Base-by-base conservation (phyloP, 768 basidiomycete genomes). In the Galerina marginata region DNA sequence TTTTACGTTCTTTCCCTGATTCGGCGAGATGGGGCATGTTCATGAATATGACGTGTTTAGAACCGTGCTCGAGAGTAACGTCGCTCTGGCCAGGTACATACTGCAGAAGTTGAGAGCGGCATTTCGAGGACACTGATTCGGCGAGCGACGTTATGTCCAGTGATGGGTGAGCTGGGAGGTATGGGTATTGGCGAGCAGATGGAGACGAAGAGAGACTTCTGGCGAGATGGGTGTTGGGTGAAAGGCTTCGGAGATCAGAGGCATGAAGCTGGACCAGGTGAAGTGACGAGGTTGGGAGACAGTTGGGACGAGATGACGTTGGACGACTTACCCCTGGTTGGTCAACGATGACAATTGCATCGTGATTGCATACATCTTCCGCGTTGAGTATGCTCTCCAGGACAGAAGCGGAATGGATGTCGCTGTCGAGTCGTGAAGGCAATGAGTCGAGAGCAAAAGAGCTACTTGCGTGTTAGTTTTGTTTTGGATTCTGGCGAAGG, bases 221-320 rank as follows among this genome's bases (percentile, higher is more conserved):
- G 5, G 82, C 75, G 16, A 92, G 74, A 60, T 75, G 85, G 1
- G 80, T 77, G 33, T 63, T 15, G 9, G 84, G 75, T 6, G 83
- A 72, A 20, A 92, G 83, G 9, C 75, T 72, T 33, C 88, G 86
- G 43, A 93, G 77, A 77, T 93, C 91, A n/a, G 90, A 87, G 25
- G 89, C 87, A 66, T 89, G 91, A 4, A 90, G 76, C 91, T 93
- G 66, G 54, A 66, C 62, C 36, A 62, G 56, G 26, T 45, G 50
- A 36, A 46, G 10, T 40, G 39, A 26, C 3, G 40, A 36, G 53
- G 25, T 44, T 14, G 25, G 52, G 15, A 25, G 20, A 23, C 15
- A 43, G 14, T 45, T 20, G 23, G 20, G 36, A 20, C n/a, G 23
- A 33, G 25, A 37, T 48, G 26, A 40, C 52, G 26, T 16, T 49